phyloP scores from a whole-genome alignment of 805 yeast genomes.

The Lachancea mirantina region DNA sequence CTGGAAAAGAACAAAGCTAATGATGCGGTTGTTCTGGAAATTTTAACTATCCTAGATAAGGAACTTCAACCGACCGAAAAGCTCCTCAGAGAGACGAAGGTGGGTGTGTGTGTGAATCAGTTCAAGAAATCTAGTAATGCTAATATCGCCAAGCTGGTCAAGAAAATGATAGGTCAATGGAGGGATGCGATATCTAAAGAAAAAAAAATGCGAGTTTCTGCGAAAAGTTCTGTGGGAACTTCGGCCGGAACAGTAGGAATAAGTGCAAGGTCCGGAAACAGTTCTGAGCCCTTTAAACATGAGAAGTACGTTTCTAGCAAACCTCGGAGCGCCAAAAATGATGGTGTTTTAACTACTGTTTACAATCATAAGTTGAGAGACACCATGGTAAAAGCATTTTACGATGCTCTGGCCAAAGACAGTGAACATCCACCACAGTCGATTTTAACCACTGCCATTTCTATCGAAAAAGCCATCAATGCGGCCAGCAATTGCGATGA shows the following conservation, averaged over 20 bases:
- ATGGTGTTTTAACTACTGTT: conserved; percentile 63
- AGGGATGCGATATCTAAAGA: conserved; percentile 76
- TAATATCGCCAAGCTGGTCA: conserved; percentile 66
- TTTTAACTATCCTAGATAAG: conserved; percentile 56
- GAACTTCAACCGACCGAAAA: conserved; percentile 79
- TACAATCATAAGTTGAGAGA: conserved; percentile 78
- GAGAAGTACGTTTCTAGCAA: conserved; percentile 41
- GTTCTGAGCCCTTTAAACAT: conserved; percentile 20
- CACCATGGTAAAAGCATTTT: conserved; percentile 73
- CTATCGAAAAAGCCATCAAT: conserved; percentile 68
- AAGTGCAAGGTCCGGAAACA: background rate
- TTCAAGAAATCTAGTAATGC: conserved; percentile 59
- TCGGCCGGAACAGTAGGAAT: conserved; percentile 17
- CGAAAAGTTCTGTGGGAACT: conserved; percentile 4
- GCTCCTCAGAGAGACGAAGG: conserved; percentile 80
- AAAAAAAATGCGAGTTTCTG: conserved; percentile 30
- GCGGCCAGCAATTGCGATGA: conserved; percentile 50
- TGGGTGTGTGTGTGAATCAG: conserved; percentile 95
- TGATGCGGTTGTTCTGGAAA: conserved; percentile 57
- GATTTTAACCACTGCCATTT: conserved; percentile 56
- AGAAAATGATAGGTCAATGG: conserved; percentile 80
- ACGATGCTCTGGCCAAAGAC: conserved; percentile 84
- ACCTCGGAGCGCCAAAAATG: conserved; percentile 74
- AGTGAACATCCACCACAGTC: conserved; percentile 54
- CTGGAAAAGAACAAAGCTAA: conserved; percentile 61